Base-by-base conservation (phyloP, 495 filamentous ascomycete genomes). In the Halenospora varia region DNA sequence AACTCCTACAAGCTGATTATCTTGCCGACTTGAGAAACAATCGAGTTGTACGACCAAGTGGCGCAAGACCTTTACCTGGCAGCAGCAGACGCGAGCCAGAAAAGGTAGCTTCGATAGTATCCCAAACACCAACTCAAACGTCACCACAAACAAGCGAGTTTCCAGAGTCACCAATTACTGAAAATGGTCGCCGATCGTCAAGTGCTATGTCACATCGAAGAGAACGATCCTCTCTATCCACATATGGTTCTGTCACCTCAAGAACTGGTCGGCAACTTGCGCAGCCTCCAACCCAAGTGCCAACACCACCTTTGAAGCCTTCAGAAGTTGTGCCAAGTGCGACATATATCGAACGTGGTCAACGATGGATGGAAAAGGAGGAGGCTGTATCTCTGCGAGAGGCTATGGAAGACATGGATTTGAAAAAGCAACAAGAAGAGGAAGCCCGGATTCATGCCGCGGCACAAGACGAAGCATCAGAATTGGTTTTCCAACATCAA, bases 361-460 rank as follows among this genome's bases (percentile, higher is more conserved):
- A 87, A 64, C 78, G 92, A 53, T 90, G 88, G 79, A 87, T 92
- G 76, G 92, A 96, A 70, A 89, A 87, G 66, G 88, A 93, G 66
- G 90, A 96, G 67, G 88, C 88, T 1, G 76, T 82, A 22, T 86
- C 87, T 6, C 67, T 96, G 45, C 82, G 89, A 6, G 81, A 88
- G 68, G 92, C 91, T 13, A 80, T 96, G 72, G 83, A 92, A 57
- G 86, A 88, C 62, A 84, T 94, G 82, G 84, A 89, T 64, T 50
- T 89, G 41, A 17, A 70, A 46, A 61, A 65, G 25, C 22, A 70
- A 62, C 67, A 68, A 26, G 65, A 86, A 1, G 87, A 89, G 39
- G 89, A 95, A 24, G 70, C 76, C 49, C 78, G 81, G 24, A 56
- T 96, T 22, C 86, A 92, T 62, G 69, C 82, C 9, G 89, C 87